Evolutionary conservation across 768 basidiomycete genomes (phyloP).

Genomic region (Boletus fagicola): DNA sequence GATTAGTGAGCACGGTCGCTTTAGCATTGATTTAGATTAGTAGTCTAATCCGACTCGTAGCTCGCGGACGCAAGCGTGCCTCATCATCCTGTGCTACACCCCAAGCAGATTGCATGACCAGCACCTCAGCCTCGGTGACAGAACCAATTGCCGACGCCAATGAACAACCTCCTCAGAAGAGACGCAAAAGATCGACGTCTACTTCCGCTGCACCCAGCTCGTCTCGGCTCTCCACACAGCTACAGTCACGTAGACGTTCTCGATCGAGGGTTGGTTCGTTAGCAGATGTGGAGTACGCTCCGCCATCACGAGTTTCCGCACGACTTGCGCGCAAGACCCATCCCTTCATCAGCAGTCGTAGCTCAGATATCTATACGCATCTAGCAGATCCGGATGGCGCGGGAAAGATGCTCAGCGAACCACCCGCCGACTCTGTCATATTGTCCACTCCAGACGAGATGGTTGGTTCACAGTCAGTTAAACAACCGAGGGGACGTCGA

Average conservation of each 20-base stretch:
- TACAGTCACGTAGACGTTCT: constrained; percentile 13
- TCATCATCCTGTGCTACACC: neutral
- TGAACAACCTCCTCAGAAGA: constrained; percentile 21
- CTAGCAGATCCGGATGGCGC: constrained; percentile 24
- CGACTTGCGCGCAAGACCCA: constrained; percentile 22
- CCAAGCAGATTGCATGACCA: neutral
- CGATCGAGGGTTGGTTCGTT: constrained; percentile 21
- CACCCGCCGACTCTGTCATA: constrained; percentile 1
- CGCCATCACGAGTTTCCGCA: constrained; percentile 19
- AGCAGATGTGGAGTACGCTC: constrained; percentile 1
- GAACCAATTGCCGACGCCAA: neutral
- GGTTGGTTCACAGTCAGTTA: constrained; percentile 2
- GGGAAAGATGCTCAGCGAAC: constrained; percentile 9
- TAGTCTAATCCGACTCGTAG: constrained; percentile 10
- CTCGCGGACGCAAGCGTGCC: constrained; percentile 21
- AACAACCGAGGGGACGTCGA: constrained; percentile 17
- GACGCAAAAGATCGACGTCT: constrained; percentile 21
- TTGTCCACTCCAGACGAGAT: neutral
- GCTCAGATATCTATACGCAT: constrained; percentile 29
- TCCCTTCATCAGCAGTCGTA: constrained; percentile 12
- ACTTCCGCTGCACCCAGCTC: constrained; percentile 13
- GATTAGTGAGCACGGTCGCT: constrained; percentile 12
- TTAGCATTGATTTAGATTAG: neutral
- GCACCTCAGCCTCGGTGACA: neutral
- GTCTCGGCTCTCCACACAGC: constrained; percentile 11